Conservation (phyloP, 768 basidiomycete species). For the Pholiota microspora region DNA sequence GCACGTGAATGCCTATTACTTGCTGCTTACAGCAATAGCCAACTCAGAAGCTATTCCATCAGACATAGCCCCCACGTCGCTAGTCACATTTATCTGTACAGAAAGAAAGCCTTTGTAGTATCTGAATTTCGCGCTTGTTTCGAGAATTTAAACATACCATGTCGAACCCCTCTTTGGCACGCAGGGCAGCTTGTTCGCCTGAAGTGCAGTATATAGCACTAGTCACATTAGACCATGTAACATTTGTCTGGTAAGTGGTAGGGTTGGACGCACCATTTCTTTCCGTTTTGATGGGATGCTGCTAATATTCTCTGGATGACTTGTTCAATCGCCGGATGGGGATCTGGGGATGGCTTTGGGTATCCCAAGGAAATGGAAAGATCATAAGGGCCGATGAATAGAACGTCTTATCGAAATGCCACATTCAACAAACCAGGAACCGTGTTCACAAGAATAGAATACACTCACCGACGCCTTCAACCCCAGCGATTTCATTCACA, state of each 20-base stretch:
- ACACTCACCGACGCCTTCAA: conserved; percentile 59
- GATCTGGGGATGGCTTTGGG: conserved; percentile 60
- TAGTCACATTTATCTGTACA: conserved; percentile 46
- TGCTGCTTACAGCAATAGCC: conserved; percentile 14
- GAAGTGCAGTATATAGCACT: conserved; percentile 28
- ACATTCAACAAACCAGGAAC: conserved; percentile 15
- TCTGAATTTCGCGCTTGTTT: background rate
- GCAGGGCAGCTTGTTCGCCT: conserved; percentile 23
- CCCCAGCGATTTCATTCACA: conserved; percentile 53
- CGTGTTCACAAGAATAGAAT: background rate
- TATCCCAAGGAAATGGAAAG: conserved; percentile 62
- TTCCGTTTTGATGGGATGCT: conserved; percentile 48
- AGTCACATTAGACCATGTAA: background rate
- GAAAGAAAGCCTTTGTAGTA: no score
- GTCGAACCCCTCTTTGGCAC: conserved; percentile 27
- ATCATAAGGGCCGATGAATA: conserved; percentile 70
- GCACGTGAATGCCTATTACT: background rate
- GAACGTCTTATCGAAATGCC: conserved; percentile 29
- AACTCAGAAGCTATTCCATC: conserved; percentile 31
- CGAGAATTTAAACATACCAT: conserved; percentile 17
- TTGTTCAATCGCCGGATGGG: conserved; percentile 61
- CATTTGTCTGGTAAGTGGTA: background rate
- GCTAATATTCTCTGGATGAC: conserved; percentile 53
- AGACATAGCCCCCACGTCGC: conserved; percentile 42
- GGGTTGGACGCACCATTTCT: conserved; percentile 54